Evolutionary conservation across 2,329 filamentous ascomycete genomes (phyloP), one percentile per base, ranked within the genome.

Genomic region (Arthrinium phaeospermum): DNA sequence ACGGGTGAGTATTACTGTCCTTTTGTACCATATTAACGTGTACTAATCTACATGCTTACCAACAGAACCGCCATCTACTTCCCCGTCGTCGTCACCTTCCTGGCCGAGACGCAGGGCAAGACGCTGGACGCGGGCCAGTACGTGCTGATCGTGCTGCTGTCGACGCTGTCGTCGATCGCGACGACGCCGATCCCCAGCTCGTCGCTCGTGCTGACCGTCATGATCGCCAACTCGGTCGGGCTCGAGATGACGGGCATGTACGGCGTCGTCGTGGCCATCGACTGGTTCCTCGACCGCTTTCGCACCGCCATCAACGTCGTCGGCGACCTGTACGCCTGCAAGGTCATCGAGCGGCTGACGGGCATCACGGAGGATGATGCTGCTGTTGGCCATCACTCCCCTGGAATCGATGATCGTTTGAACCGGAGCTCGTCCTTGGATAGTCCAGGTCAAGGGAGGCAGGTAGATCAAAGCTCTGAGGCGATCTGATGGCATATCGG

Each of bases 221-320:
- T 69, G 68, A 69, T 69, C 22, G 68, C 68, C 27, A 69, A 69
- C 46, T 49, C 68, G 45, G 46, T 69, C 30, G 46, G 46, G 16
- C 1, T 69, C 45, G 45, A 49, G 27, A 49, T 69, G 24, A 69
- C 45, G 44, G 68, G 46, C 27, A 69, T 69, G 68, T 69, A 85
- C 74, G 86, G 84, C 30, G 85, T 88, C 53, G 85, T 88, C 19
- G 83, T 88, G 2, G 86, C 86, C 34, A 88, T 88, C 64, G 86
- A 88, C 74, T 89, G 86, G 87, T 85, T 89, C 77, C 80, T 88
- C n/a, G 87, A 89, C 78, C 85, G 87, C 41, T 89, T 89, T 82
- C 82, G 87, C 19, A 89, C 87, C 0, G 83, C 84, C 4, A 76
- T 85, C 71, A 89, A 89, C 73, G 86, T 89, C 61, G 84, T 82